Conservation (phyloP, 75 land plant species). For the Cunninghamia lanceolata region DNA sequence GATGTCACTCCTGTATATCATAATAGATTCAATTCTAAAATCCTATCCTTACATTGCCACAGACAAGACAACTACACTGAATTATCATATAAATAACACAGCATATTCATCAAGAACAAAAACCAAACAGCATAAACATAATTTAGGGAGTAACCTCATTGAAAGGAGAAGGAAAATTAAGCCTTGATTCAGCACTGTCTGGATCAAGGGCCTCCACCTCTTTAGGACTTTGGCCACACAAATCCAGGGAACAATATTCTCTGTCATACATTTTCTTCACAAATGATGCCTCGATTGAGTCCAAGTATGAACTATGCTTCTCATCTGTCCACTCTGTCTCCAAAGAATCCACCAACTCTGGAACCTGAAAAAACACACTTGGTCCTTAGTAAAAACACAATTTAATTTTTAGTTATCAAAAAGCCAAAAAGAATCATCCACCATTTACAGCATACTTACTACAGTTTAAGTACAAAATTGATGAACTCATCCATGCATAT, state of each 20-base stretch:
- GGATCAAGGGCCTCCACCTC: neutral
- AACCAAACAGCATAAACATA: neutral
- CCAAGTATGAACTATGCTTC: conserved; percentile 41
- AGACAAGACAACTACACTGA: neutral
- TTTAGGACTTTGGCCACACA: neutral
- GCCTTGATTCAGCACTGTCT: conserved; percentile 3
- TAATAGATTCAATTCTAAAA: neutral
- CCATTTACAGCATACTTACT: neutral
- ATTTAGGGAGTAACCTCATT: conserved; percentile 1
- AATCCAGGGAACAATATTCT: conserved; percentile 11
- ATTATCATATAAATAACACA: neutral
- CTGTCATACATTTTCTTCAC: conserved; percentile 42
- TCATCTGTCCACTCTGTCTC: conserved; percentile 45
- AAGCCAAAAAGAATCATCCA: neutral
- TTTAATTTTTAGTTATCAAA: neutral
- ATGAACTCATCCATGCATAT: neutral
- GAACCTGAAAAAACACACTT: neutral
- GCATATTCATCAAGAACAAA: neutral
- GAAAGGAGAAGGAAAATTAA: conserved; percentile 14
- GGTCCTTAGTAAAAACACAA: neutral
- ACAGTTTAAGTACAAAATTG: neutral
- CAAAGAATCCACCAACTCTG: conserved; percentile 1
- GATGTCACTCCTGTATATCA: neutral
- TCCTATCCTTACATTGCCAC: neutral
- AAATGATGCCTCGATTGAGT: conserved; percentile 45